Percentiles rank a stretch among this genome's conserved stretches.
Evolutionary conservation across 2,329 filamentous ascomycete genomes (phyloP).

Genomic region (Tolypocladium pustulatum): DNA sequence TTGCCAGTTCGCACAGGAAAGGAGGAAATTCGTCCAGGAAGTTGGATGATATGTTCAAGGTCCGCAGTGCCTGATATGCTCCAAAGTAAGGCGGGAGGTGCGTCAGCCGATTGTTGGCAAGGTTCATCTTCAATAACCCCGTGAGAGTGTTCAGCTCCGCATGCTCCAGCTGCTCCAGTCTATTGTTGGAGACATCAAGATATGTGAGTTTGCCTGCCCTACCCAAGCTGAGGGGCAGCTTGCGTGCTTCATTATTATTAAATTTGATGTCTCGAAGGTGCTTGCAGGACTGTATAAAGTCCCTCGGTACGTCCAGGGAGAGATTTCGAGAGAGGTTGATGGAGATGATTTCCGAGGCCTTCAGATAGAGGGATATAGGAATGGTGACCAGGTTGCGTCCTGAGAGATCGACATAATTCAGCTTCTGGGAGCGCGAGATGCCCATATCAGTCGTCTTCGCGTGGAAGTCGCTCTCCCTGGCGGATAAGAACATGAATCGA

Average conservation of each 20-base stretch:
- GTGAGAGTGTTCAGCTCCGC: constrained; percentile 68
- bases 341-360: constrained; percentile 84
- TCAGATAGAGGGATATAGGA: constrained; percentile 86
- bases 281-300: constrained; percentile 90
- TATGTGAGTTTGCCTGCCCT: constrained; percentile 74
- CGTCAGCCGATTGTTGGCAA: constrained; percentile 86
- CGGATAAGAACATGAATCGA: constrained; percentile 88
- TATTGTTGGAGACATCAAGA: constrained; percentile 91
- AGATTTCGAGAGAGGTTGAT: constrained; percentile 89
- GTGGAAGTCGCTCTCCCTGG: constrained; percentile 73
- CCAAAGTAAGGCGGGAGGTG: constrained; percentile 74
- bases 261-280: constrained; percentile 93
- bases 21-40: constrained; percentile 75
- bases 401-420: constrained; percentile 86
- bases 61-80: constrained; percentile 67
- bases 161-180: constrained; percentile 76
- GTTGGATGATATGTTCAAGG: constrained; percentile 88
- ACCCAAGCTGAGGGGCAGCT: constrained; percentile 73
- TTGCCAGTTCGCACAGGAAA: constrained; percentile 73
- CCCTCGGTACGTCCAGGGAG: constrained; percentile 83
- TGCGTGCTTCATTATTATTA: constrained; percentile 84
- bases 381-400: constrained; percentile 89
- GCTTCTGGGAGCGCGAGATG: constrained; percentile 75
- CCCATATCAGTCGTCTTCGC: constrained; percentile 62
- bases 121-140: constrained; percentile 75